A percentile compares a stretch with the other conserved stretches of the same genome.
Conservation (phyloP, 176 grass and related monocot genomes). For the Triticum monococcum region DNA sequence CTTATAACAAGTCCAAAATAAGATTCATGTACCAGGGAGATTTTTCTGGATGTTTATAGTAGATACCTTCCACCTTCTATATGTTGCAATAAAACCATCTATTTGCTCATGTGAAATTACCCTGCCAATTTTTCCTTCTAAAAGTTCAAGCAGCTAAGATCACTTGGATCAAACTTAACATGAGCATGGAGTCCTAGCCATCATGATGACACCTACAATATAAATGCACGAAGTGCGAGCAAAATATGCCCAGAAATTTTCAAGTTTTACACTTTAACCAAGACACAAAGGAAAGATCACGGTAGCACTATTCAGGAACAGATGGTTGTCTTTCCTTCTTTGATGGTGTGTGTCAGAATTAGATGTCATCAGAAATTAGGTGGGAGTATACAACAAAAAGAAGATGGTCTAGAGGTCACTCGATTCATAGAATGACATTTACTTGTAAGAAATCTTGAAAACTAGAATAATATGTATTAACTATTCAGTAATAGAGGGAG, state of each 20-base stretch:
- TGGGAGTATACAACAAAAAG: no score
- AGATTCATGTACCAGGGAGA: slow-evolving; percentile 58
- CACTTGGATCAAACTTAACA: slow-evolving; percentile 87
- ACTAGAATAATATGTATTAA: no score
- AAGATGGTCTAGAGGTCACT: no score
- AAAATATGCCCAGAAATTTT: neutral
- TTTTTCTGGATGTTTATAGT: slow-evolving; percentile 59
- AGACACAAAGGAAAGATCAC: neutral
- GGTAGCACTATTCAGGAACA: no score
- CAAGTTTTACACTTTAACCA: neutral
- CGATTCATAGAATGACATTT: no score
- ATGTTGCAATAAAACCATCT: slow-evolving; percentile 43
- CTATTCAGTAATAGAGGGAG: no score
- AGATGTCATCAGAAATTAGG: no score
- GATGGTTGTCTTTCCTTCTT: no score
- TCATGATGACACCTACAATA: slow-evolving; percentile 53
- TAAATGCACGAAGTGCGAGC: neutral
- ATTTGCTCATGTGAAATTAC: slow-evolving; percentile 54
- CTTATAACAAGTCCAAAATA: neutral
- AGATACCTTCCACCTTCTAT: no score
- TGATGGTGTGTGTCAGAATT: no score
- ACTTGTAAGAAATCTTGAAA: no score
- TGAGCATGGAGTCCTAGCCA: slow-evolving; percentile 79
- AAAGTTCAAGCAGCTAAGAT: slow-evolving; percentile 61
- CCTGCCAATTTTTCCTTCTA: slow-evolving; percentile 61